Evolutionary conservation across 225 moss, liverwort and hornwort species (phyloP).

Genomic region (Polytrichum commune): DNA sequence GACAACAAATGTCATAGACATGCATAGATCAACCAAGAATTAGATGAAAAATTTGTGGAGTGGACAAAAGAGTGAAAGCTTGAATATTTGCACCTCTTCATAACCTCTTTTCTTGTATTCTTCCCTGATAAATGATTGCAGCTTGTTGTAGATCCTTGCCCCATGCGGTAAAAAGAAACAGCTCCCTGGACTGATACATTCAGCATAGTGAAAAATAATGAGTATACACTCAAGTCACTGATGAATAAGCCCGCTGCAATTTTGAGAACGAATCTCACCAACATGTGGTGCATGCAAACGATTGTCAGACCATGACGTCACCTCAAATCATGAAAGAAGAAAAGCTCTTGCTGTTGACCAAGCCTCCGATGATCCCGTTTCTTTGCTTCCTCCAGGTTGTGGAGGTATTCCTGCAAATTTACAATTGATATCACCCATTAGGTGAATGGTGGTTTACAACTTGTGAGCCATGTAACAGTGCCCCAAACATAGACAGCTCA

Average conservation of each 20-base stretch:
- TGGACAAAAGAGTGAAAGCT: not conserved
- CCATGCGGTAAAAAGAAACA: slow-evolving; percentile 90
- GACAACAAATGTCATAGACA: no score
- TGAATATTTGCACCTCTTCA: slow-evolving; percentile 52
- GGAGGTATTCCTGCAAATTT: slow-evolving; percentile 68
- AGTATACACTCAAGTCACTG: no score
- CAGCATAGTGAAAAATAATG: no score
- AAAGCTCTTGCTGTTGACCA: slow-evolving; percentile 89
- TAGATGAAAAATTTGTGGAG: no score
- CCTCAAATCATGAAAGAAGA: slow-evolving; percentile 93
- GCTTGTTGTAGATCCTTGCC: slow-evolving; percentile 81
- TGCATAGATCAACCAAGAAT: no score
- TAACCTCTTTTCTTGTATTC: slow-evolving; percentile 83
- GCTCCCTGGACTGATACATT: slow-evolving; percentile 68
- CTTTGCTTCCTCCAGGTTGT: slow-evolving; percentile 86
- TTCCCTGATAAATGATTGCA: slow-evolving; percentile 72
- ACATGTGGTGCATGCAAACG: no score
- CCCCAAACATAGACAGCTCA: no score
- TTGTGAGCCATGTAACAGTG: no score
- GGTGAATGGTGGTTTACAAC: no score
- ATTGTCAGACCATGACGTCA: slow-evolving; percentile 1
- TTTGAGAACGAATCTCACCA: no score
- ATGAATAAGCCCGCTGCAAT: no score
- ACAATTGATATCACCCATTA: no score
- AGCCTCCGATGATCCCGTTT: slow-evolving; percentile 91